Conservation (phyloP, 208 protist species). For the Crithidia bombi region DNA sequence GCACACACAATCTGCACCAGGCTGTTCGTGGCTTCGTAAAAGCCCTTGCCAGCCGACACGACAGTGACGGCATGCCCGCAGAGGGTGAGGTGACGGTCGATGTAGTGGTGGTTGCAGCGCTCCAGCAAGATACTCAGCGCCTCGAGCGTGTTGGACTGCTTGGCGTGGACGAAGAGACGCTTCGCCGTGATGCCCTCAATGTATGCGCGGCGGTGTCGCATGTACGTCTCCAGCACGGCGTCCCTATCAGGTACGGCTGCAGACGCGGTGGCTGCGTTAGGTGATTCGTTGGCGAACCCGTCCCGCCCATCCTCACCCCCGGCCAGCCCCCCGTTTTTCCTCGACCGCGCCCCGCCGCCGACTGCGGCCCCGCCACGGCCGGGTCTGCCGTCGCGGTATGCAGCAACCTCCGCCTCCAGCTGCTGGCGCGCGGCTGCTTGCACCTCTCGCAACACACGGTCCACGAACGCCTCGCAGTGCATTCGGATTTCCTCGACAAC, state of each 20-base stretch:
- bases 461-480: constrained; percentile 75
- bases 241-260: not conserved
- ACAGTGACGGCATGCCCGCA: constrained; percentile 76
- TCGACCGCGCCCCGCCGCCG: not conserved
- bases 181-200: constrained; percentile 44
- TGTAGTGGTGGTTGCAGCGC: constrained; percentile 56
- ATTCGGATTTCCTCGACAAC: constrained; percentile 64
- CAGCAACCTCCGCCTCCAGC: constrained; percentile 29
- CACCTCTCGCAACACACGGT: constrained; percentile 58
- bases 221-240: constrained; percentile 13
- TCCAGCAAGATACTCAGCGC: constrained; percentile 75
- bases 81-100: constrained; percentile 54
- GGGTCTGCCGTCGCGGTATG: constrained; percentile 21
- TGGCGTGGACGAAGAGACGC: constrained; percentile 67
- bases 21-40: constrained; percentile 75
- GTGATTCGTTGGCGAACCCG: not conserved
- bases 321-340: not conserved
- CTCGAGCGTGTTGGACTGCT: constrained; percentile 81
- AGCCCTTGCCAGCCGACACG: constrained; percentile 80
- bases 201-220: constrained; percentile 19
- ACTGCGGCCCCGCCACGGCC: not conserved
- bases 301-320: constrained; percentile 2
- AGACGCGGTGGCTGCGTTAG: not conserved
- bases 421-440: constrained; percentile 23
- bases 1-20: constrained; percentile 70